phyloP scores from a whole-genome alignment of 2,329 filamentous ascomycete genomes.

The Dryadomyces sulphureus region DNA sequence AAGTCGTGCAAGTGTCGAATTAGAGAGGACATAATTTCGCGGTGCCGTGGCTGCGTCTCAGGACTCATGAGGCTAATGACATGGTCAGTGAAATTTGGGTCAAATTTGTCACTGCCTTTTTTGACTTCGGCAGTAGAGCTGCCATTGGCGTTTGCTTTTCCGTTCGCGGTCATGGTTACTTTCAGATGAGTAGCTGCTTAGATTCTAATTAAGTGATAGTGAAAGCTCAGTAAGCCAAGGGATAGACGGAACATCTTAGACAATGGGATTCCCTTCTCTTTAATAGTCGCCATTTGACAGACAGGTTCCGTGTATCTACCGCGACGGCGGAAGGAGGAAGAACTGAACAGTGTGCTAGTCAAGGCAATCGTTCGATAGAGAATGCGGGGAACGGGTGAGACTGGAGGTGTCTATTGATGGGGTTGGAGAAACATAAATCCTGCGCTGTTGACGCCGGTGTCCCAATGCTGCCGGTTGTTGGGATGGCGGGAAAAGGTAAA shows the following conservation, averaged over 20 bases:
- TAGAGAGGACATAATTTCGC: slow-evolving; percentile 51
- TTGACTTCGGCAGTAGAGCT: slow-evolving; percentile 6
- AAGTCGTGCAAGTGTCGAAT: slow-evolving; percentile 72
- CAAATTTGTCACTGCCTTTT: slow-evolving; percentile 33
- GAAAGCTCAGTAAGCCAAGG: too few species aligned
- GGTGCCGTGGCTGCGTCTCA: slow-evolving; percentile 51
- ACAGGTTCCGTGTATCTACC: background rate
- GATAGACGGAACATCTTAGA: background rate
- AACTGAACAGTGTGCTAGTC: background rate
- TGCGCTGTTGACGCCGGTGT: background rate
- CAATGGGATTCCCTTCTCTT: background rate
- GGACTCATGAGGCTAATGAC: slow-evolving; percentile 65
- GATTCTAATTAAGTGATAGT: background rate
- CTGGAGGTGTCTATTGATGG: background rate
- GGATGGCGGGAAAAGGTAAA: background rate
- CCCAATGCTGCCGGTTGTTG: background rate
- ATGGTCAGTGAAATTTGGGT: slow-evolving; percentile 60
- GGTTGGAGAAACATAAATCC: background rate
- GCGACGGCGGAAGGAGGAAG: background rate
- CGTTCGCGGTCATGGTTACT: background rate
- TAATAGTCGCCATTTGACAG: background rate
- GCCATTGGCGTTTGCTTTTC: background rate
- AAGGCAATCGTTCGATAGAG: background rate
- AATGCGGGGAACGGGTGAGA: background rate
- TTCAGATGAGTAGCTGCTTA: background rate